Percentiles rank a stretch among this genome's conserved stretches.
Evolutionary conservation across 805 yeast species (phyloP).

Genomic region (Suhomyces vadensis): DNA sequence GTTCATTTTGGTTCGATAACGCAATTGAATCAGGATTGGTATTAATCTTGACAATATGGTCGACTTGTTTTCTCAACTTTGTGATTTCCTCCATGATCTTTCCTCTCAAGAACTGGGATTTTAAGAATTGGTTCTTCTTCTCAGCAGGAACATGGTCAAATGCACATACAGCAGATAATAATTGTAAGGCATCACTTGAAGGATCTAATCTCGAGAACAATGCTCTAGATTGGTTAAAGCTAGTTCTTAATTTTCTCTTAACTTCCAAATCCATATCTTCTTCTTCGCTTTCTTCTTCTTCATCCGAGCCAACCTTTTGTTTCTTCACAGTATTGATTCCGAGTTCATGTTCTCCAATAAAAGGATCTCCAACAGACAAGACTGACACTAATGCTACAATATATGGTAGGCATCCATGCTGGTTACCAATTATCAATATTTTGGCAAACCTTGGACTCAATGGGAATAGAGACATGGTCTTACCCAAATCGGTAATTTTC

Average conservation of each 20-base stretch:
- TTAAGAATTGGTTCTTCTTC: slow-evolving; percentile 50
- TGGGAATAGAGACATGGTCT: slow-evolving; percentile 87
- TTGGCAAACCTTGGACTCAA: slow-evolving; percentile 91
- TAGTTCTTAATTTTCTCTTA: slow-evolving; percentile 44
- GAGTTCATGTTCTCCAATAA: slow-evolving; percentile 70
- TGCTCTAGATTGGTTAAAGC: slow-evolving; percentile 58
- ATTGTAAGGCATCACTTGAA: slow-evolving; percentile 70
- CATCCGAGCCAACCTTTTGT: slow-evolving; percentile 22
- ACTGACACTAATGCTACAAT: slow-evolving; percentile 92
- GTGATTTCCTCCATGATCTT: slow-evolving; percentile 84
- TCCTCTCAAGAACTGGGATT: slow-evolving; percentile 65
- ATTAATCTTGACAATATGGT: slow-evolving; percentile 69
- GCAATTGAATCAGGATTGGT: slow-evolving; percentile 64
- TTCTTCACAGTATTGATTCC: slow-evolving; percentile 44
- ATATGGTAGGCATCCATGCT: slow-evolving; percentile 80
- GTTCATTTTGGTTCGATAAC: slow-evolving; percentile 30
- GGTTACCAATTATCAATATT: slow-evolving; percentile 85
- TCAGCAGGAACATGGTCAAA: slow-evolving; percentile 66
- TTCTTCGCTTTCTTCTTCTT: slow-evolving; percentile 33
- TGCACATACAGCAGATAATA: slow-evolving; percentile 85
- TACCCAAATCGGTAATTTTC: slow-evolving; percentile 74
- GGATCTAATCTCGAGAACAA: slow-evolving; percentile 69
- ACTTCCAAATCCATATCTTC: slow-evolving; percentile 40
- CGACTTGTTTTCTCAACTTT: slow-evolving; percentile 78
- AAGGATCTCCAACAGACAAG: slow-evolving; percentile 91